Percentiles rank a stretch among this genome's conserved stretches.
Conservation (phyloP, 78 protist genomes). For the Polysphondylium violaceum region DNA sequence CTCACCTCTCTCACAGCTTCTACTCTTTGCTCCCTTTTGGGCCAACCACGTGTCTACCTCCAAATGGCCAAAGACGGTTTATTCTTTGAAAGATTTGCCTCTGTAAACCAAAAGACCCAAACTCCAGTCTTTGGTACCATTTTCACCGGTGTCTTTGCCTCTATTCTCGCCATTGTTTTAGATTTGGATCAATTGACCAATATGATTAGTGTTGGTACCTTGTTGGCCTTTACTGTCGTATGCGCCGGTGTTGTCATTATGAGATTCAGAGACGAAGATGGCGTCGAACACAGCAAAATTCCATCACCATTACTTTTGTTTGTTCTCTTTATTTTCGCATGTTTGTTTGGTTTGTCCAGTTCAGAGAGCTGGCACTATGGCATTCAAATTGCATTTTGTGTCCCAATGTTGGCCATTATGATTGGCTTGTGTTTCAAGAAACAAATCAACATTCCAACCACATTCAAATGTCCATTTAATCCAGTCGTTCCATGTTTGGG, state of each 20-base stretch:
- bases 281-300: neutral
- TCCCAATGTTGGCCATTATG: neutral
- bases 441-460: constrained; percentile 27
- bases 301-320: neutral
- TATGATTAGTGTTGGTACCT: constrained; percentile 84
- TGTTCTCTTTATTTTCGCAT: constrained; percentile 8
- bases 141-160: constrained; percentile 75
- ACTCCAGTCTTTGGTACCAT: constrained; percentile 76
- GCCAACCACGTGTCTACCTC: constrained; percentile 83
- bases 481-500: constrained; percentile 79
- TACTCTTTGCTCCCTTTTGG: constrained; percentile 71
- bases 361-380: constrained; percentile 3
- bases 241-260: constrained; percentile 79
- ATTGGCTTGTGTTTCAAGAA: neutral
- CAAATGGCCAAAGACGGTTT: constrained; percentile 87
- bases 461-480: constrained; percentile 56
- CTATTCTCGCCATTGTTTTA: constrained; percentile 47
- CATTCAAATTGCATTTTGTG: neutral
- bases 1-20: constrained; percentile 80
- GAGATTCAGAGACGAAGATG: constrained; percentile 36
- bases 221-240: constrained; percentile 82
- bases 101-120: constrained; percentile 49
- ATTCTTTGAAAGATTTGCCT: constrained; percentile 41
- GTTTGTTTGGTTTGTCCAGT: constrained; percentile 50
- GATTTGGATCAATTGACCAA: constrained; percentile 45